Evolutionary conservation across 2,329 filamentous ascomycete genomes (phyloP), one percentile per base, ranked within the genome.

Genomic region (Penicillium sp.): DNA sequence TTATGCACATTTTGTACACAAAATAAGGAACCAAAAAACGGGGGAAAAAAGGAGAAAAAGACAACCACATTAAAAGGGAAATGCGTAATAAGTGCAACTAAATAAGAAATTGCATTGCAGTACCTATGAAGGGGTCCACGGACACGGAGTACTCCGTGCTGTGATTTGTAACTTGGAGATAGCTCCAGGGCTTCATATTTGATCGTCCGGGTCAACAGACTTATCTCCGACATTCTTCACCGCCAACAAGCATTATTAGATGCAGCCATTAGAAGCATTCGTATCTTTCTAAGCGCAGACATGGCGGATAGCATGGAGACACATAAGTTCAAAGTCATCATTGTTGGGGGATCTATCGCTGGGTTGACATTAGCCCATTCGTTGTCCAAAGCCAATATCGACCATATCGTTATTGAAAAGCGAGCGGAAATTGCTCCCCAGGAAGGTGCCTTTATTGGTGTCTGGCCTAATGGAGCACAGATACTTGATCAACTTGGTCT

Each of bases 281-380:
- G 13, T 9, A 23, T 13, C 15, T 25, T 27, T 25, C 21, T 16
- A 16, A 35, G 6, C 16, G 32, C 32, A 35, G 16, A 4, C 7
- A 44, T 44, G 41, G 27, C 18, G 3, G 7, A 38, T 18, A 6
- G 6, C 16, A 29, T 25, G 32, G 35, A 48, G 7, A 9, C 18
- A 3, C 16, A 25, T 9, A 48, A 48, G n/a, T 53, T 58, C 37
- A 52, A 42, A 35, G 52, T 58, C 13, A 47, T 58, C 49, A 58
- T 58, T 39, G 56, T 56, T 18, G 56, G 56, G 7, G 56, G 56
- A 2, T 55, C 52, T 16, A 52, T 58, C 27, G 21, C 52, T 4
- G 56, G 56, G n/a, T 35, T 58, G n/a, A 46, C 56, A 10, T 25
- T 58, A n/a, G 52, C 56, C 5, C 49, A 58, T 38, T 44, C 35